A percentile compares a stretch with the other conserved stretches of the same genome.
These are phyloP conservation scores for Dictyostelium firmibasis DNA, from an alignment of 78 protist species.

Conservation along the genomic window DNA sequence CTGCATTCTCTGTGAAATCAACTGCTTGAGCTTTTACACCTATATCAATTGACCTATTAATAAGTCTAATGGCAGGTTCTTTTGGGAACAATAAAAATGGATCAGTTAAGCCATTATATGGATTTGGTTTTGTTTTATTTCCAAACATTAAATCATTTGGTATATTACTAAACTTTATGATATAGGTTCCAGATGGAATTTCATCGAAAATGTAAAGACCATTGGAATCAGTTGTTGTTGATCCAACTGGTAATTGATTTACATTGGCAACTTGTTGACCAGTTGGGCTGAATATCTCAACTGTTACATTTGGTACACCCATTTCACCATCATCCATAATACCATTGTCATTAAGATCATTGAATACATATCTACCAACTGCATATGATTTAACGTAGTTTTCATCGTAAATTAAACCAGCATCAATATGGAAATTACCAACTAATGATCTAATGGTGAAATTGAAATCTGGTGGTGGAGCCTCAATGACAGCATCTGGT, in stretches of 20 bases:
- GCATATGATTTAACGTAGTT: neutral
- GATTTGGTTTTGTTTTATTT: conserved; percentile 3
- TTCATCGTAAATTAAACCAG: neutral
- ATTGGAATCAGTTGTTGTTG: neutral
- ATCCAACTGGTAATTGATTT: neutral
- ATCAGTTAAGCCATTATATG: neutral
- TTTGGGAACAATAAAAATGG: neutral
- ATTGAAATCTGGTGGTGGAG: neutral
- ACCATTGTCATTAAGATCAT: conserved; percentile 29
- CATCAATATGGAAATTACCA: conserved; percentile 16
- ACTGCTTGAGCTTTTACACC: neutral
- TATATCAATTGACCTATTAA: neutral
- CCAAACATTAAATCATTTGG: conserved; percentile 10
- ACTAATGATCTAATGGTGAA: neutral
- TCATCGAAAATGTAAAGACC: conserved; percentile 26
- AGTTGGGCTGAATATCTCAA: neutral
- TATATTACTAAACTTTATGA: neutral
- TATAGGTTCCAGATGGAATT: neutral
- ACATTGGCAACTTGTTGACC: neutral
- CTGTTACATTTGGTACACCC: conserved; percentile 5
- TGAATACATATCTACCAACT: conserved; percentile 34
- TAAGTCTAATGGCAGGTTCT: neutral
- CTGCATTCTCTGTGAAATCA: conserved; percentile 24
- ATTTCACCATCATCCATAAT: conserved; percentile 6
- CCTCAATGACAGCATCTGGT: neutral